Conservation (phyloP, 2,329 filamentous ascomycete species). For the Chaetomiaceae sp. region DNA sequence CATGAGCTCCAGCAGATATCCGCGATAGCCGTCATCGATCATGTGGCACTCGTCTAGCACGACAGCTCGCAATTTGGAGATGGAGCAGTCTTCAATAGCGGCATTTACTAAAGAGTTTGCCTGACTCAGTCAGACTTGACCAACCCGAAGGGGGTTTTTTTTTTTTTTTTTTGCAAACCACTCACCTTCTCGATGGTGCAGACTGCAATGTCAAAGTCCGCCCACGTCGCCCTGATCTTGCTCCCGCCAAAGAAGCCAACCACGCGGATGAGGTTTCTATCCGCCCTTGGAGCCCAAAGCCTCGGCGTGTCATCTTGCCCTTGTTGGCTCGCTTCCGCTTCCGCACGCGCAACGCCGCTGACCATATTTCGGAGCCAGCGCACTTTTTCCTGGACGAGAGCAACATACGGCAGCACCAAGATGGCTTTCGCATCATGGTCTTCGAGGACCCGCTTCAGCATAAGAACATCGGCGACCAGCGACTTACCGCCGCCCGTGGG, state of each 20-base stretch:
- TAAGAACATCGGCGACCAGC: constrained; percentile 67
- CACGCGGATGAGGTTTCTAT: constrained; percentile 58
- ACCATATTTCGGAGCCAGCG: constrained; percentile 67
- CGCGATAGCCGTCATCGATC: constrained; percentile 71
- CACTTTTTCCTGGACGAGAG: constrained; percentile 74
- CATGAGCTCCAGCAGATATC: constrained; percentile 71
- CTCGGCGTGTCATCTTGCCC: constrained; percentile 33
- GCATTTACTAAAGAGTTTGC: constrained; percentile 70
- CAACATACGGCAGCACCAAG: constrained; percentile 71
- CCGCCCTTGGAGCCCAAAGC: constrained; percentile 51
- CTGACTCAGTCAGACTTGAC: constrained; percentile 36
- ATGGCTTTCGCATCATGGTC: constrained; percentile 63
- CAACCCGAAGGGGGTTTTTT: no score
- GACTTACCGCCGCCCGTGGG: constrained; percentile 77
- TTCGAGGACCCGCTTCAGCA: constrained; percentile 66
- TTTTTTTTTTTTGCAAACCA: neutral
- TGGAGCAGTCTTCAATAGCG: constrained; percentile 65
- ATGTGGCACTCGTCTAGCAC: constrained; percentile 80
- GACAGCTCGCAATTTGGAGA: constrained; percentile 60
- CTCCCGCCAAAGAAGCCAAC: constrained; percentile 73
- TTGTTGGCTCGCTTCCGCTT: constrained; percentile 31
- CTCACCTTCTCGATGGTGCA: constrained; percentile 73
- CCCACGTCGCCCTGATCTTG: constrained; percentile 62
- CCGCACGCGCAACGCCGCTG: constrained; percentile 49
- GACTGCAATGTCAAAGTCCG: constrained; percentile 71